Evolutionary conservation across 345 rosid genomes (phyloP), one percentile per base, ranked within the genome.

Genomic region (Psidium guajava): DNA sequence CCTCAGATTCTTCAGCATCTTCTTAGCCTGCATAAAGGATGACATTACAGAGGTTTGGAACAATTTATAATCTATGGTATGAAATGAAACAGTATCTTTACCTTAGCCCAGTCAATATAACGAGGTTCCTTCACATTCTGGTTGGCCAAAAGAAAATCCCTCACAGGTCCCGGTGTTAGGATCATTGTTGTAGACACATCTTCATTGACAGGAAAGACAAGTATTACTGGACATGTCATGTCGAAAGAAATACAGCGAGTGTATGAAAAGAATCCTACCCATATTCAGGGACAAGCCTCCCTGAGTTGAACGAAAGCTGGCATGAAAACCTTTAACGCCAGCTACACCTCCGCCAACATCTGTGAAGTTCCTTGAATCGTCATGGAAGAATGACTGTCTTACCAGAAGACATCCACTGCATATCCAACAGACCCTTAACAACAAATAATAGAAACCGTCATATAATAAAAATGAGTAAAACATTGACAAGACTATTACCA

Each of bases 371-470:
- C 85, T 82, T 53, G 91, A 87, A 83, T 92, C 92, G 80, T 91
- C 89, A 57, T 88, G 91, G 88, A 96, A 96, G 90, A 94, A 96
- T 40, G 99, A 93, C 85, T 95, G 99, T 85, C 95, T 91, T 42
- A 96, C 98, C 91, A 96, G 87, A 88, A 95, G 95, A 87, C 98
- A 96, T 52, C 95, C 97, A 90, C 99, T 95, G 90, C 54, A 74
- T 55, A 89, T 81, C 53, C 64, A 88, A 83, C 64, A 85, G 54
- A 80, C 81, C 69, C 73, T 75, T 11, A 59, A 85, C 64, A 90
- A 77, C 57, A 53, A 89, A 84, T 69, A 53, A 82, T 12, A 51
- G 22, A n/a, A 44, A 58, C 47, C 28, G n/a, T 22, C 36, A 50
- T 52, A 24, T 22, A 61, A 58, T 49, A 50, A 87, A 82, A 52